A percentile compares a stretch with the other conserved stretches of the same genome.
phyloP scores from a whole-genome alignment of 192 early-diverging fungal genomes.

The Backusella australiensis region DNA sequence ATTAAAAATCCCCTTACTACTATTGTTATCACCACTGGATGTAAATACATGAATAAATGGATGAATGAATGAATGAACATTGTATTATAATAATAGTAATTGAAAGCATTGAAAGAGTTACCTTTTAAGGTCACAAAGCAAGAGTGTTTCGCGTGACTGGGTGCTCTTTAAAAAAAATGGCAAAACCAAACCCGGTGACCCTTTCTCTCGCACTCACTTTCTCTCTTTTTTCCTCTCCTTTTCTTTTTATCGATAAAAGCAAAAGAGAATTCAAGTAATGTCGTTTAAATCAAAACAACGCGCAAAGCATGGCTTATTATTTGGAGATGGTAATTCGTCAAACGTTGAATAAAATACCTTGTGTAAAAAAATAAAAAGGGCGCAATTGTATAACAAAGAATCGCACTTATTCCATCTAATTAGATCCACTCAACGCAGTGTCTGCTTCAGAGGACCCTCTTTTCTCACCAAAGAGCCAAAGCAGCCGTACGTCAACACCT shows the following conservation, averaged over 20 bases:
- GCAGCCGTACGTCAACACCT: not conserved
- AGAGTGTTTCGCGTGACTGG: no score
- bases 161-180: no score
- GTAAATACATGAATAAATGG: no score
- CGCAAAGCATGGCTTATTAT: constrained; percentile 19
- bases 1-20: no score
- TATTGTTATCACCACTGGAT: no score
- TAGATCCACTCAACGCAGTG: constrained; percentile 13
- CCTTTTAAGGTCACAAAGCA: no score
- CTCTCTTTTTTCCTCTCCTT: not conserved
- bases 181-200: no score
- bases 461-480: not conserved
- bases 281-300: constrained; percentile 15
- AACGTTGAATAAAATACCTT: not conserved
- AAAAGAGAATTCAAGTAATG: not conserved
- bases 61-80: no score
- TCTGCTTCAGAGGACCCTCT: constrained; percentile 17
- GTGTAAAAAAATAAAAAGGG: not conserved
- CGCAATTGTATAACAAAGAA: not conserved
- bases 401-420: not conserved
- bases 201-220: no score
- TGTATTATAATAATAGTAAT: no score
- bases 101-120: no score
- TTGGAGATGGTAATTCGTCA: constrained; percentile 26
- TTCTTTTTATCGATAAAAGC: not conserved